These are phyloP conservation scores for Rutstroemia sp. DNA, from an alignment of 2,329 filamentous ascomycete species.

Conservation along the genomic window DNA sequence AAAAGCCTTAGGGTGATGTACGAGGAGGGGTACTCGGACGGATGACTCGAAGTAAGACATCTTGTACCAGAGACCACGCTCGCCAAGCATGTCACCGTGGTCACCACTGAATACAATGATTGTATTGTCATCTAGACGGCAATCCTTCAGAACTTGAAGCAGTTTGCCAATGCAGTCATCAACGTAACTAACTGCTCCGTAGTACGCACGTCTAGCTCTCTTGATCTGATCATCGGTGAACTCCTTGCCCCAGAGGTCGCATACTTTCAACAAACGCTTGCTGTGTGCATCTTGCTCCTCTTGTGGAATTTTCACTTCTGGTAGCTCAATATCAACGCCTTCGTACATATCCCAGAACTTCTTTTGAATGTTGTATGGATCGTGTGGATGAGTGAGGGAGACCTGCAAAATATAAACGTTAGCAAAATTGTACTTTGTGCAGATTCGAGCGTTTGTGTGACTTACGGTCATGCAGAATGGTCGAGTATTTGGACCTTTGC, in stretches of 20 bases:
- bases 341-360: constrained; percentile 94
- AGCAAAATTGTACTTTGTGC: not conserved
- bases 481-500: constrained; percentile 63
- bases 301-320: constrained; percentile 68
- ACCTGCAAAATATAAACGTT: constrained; percentile 31
- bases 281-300: constrained; percentile 83
- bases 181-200: constrained; percentile 87
- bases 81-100: constrained; percentile 93
- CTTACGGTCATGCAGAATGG: constrained; percentile 73
- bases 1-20: constrained; percentile 74
- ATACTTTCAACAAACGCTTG: constrained; percentile 76
- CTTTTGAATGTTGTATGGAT: constrained; percentile 88
- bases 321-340: constrained; percentile 77
- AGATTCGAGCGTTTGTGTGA: not conserved
- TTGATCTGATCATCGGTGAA: constrained; percentile 83
- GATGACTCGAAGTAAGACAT: constrained; percentile 96
- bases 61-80: constrained; percentile 92
- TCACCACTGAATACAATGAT: constrained; percentile 90
- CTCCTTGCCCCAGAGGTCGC: constrained; percentile 77
- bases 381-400: constrained; percentile 89
- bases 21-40: constrained; percentile 78
- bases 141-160: constrained; percentile 68
- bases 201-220: constrained; percentile 80
- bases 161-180: constrained; percentile 87
- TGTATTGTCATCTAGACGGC: constrained; percentile 74